Evolutionary conservation across 805 yeast species (phyloP).

Genomic region (Schizosaccharomyces japonicus): DNA sequence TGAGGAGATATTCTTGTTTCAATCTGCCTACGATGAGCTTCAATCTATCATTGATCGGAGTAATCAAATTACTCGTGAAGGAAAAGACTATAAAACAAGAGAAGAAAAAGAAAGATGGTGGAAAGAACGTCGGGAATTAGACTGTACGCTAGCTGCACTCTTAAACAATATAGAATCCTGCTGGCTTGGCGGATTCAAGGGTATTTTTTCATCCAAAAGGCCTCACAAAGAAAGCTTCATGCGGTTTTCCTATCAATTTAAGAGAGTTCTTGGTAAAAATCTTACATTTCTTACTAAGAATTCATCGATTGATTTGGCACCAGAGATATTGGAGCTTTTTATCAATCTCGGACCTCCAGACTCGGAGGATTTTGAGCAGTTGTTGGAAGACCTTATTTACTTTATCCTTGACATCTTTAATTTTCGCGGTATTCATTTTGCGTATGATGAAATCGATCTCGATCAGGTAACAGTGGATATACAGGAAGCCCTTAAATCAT

Average conservation of each 20-base stretch:
- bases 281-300: background rate
- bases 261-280: background rate
- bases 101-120: slow-evolving; percentile 61
- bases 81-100: background rate
- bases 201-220: slow-evolving; percentile 24
- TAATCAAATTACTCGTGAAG: slow-evolving; percentile 21
- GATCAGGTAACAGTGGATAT: slow-evolving; percentile 29
- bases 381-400: slow-evolving; percentile 38
- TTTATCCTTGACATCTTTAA: slow-evolving; percentile 36
- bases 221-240: background rate
- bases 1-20: slow-evolving; percentile 21
- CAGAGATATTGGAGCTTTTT: slow-evolving; percentile 28
- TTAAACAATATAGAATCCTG: slow-evolving; percentile 31
- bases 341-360: slow-evolving; percentile 23
- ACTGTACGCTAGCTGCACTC: slow-evolving; percentile 29
- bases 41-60: slow-evolving; percentile 33
- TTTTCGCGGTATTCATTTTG: slow-evolving; percentile 40
- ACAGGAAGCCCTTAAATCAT: slow-evolving; percentile 18
- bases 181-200: slow-evolving; percentile 62
- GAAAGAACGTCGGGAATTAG: slow-evolving; percentile 39
- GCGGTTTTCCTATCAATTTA: slow-evolving; percentile 13
- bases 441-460: slow-evolving; percentile 41
- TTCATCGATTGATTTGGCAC: slow-evolving; percentile 19
- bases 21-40: slow-evolving; percentile 25
- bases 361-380: slow-evolving; percentile 14